Percentiles rank a stretch among this genome's conserved stretches.
These are phyloP conservation scores for Colletotrichum noveboracense DNA, from an alignment of 2,329 filamentous ascomycete genomes.

Conservation along the genomic window DNA sequence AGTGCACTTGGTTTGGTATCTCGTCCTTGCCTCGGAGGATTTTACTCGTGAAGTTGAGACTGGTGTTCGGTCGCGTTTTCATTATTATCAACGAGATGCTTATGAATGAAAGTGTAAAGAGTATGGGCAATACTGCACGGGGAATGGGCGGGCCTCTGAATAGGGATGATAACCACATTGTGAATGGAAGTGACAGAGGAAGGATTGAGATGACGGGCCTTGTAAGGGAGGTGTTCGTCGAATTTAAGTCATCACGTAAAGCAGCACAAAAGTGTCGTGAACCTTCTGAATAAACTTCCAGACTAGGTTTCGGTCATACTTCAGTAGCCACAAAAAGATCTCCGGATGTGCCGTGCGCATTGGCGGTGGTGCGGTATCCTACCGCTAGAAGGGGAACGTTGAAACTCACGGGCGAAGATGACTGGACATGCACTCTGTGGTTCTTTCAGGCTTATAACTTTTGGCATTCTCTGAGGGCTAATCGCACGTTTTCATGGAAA, in stretches of 20 bases:
- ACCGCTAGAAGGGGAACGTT: background rate
- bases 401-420: background rate
- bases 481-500: background rate
- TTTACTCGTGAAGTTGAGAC: background rate
- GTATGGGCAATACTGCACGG: background rate
- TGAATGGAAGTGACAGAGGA: background rate
- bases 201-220: background rate
- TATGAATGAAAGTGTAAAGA: background rate
- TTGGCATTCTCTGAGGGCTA: background rate
- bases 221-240: background rate
- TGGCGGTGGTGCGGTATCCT: background rate
- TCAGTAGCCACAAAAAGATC: background rate
- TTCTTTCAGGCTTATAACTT: background rate
- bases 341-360: background rate
- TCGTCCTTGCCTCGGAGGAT: background rate
- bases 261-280: background rate
- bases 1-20: background rate
- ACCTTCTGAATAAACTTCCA: background rate
- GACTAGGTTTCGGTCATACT: background rate
- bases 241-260: background rate
- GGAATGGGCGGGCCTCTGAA: background rate
- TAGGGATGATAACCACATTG: background rate
- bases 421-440: background rate
- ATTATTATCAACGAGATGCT: background rate
- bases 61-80: background rate